Evolutionary conservation across 257 asterid genomes (phyloP), one percentile per base, ranked within the genome.

Genomic region (Asclepias syriaca): DNA sequence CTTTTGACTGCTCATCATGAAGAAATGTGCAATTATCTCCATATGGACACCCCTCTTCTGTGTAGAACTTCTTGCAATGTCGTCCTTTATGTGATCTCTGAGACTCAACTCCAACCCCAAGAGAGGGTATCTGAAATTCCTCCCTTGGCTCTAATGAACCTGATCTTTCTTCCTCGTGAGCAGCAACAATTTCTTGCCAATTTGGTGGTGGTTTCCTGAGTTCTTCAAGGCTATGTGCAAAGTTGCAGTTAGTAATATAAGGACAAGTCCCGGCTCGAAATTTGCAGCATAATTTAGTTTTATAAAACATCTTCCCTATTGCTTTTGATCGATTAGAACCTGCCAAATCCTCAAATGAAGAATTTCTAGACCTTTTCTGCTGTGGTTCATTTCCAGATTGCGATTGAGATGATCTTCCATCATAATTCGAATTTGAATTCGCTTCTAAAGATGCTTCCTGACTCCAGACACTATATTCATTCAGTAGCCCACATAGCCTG

Each of bases 41-140:
- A 67, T 88, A 88, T 11, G 97, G 97, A 64, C 93, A 90, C 2
- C 96, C 97, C 74, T 90, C 97, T 77, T 90, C 96, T 4, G 92
- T 85, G 57, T 84, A 90, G 71, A 87, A 88, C 81, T 84, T 89
- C 81, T 88, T 90, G 83, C 94, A 90, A 60, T 88, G 97, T 56
- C 94, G 76, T 72, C 90, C 96, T 80, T 88, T 90, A 68, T 82
- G 79, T 34, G 90, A 84, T 79, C 97, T 89, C 79, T 87, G 92
- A 34, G 88, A 37, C 46, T 90, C 97, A 27, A 79, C 88, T n/a
- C 85, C 82, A 59, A 82, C 85, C 45, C 86, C 93, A 22, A 88
- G 81, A 45, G 87, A 84, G 34, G 96, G 96, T 75, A 89, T 86
- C 88, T 84, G 95, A 77, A 76, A 87, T 40, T 88, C 93, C 81